Evolutionary conservation across 2,329 filamentous ascomycete genomes (phyloP), one percentile per base, ranked within the genome.

Genomic region (Hypoxylon sp.): DNA sequence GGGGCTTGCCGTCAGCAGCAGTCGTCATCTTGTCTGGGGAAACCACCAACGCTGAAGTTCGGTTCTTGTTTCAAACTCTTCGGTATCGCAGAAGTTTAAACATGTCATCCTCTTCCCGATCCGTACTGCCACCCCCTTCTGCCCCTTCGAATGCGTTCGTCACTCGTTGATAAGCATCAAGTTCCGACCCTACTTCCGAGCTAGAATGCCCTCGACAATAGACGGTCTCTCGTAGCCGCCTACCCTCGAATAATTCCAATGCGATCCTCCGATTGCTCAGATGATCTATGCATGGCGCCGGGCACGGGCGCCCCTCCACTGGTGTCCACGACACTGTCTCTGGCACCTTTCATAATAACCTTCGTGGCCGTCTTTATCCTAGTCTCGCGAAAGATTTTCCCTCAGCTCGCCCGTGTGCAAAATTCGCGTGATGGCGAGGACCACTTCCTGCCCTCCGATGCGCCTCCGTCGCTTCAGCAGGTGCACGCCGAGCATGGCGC

Each of bases 281-380:
- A 84, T 73, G 87, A 87, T 78, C 80, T 81, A 64, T 90, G 89
- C 73, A 80, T 82, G 64, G 78, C 83, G 26, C 78, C 80, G 40
- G 78, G 79, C 60, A 75, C 80, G 55, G 76, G 80, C 44, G 79
- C 83, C 30, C 75, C 78, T 53, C 73, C 82, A 54, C 75, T 79
- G 40, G 73, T 84, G 33, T 79, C 84, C 45, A 80, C 83, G 30
- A 76, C 88, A 36, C 70, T 89, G 51, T 84, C 92, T 61, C 87
- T 92, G 22, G 83, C 86, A 2, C 92, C 92, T 0, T 93, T 96
- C 76, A 76, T 92, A 62, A 76, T 88, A 62, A 91, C 92, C 36
- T 95, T 95, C 78, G 69, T 87, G 67, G 73, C 85, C 52, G 86
- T 91, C 69, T 86, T 85, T 51, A 72, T 86, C 33, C 78, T 91